Evolutionary conservation across 2,329 filamentous ascomycete species (phyloP).

Genomic region (Pseudogymnoascus sp.): DNA sequence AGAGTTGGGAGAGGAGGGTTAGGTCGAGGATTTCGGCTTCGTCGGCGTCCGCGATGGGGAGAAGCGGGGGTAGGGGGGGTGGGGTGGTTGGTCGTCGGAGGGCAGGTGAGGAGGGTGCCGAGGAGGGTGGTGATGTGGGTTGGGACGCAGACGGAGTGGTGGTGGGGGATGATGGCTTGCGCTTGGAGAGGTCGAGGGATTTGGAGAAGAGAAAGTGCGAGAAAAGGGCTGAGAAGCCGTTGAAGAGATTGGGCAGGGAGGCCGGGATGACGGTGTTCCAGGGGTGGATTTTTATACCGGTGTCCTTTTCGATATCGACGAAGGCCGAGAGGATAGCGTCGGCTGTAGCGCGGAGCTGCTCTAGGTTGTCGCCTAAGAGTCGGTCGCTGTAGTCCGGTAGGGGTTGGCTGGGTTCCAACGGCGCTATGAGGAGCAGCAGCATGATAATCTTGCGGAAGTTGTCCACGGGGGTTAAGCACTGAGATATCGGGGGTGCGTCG

Average conservation of each 20-base stretch:
- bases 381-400: slow-evolving; percentile 52
- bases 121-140: slow-evolving; percentile 10
- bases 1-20: slow-evolving; percentile 59
- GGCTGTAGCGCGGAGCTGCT: slow-evolving; percentile 51
- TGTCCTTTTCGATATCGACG: slow-evolving; percentile 53
- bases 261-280: slow-evolving; percentile 53
- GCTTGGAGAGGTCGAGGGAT: slow-evolving; percentile 52
- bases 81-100: slow-evolving; percentile 29
- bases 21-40: slow-evolving; percentile 56
- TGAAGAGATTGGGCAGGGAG: slow-evolving; percentile 58
- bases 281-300: slow-evolving; percentile 52
- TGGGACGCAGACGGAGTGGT: too few relatives aligned
- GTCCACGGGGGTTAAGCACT: slow-evolving; percentile 64
- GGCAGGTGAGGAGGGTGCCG: slow-evolving; percentile 11
- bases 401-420: slow-evolving; percentile 55
- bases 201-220: slow-evolving; percentile 70
- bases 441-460: slow-evolving; percentile 64
- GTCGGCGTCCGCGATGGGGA: slow-evolving; percentile 39
- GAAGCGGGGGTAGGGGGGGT: slow-evolving; percentile 15
- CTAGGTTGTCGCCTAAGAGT: slow-evolving; percentile 46
- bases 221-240: slow-evolving; percentile 59
- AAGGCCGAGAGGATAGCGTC: slow-evolving; percentile 60
- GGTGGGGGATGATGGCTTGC: slow-evolving; percentile 20
- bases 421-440: slow-evolving; percentile 59
- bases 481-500: slow-evolving; percentile 42